These are phyloP conservation scores for Xanthoconium separans DNA, from an alignment of 1,284 basidiomycete species.

Conservation along the genomic window DNA sequence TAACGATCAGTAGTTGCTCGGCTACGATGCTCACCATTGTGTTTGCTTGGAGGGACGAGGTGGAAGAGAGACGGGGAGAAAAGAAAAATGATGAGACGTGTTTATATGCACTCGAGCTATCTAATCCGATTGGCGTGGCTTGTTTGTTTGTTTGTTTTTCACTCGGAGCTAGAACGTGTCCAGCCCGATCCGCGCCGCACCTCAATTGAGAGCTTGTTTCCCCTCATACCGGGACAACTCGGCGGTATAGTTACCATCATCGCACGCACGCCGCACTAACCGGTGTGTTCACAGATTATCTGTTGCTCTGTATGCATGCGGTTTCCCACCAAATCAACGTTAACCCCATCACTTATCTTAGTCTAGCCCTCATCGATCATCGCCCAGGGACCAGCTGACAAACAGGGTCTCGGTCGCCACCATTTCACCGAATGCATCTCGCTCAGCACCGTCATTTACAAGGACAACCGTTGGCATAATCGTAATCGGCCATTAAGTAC, in stretches of 20 bases:
- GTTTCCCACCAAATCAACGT: neutral
- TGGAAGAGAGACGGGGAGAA: conserved; percentile 2
- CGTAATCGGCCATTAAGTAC: no score
- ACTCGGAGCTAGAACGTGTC: conserved; percentile 31
- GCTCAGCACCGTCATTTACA: neutral
- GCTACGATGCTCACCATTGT: conserved; percentile 24
- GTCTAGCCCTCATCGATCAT: neutral
- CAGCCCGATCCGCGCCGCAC: conserved; percentile 14
- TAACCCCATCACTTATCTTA: neutral
- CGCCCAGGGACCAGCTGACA: conserved; percentile 3
- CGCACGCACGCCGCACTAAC: conserved; percentile 6
- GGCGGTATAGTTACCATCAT: conserved; percentile 7
- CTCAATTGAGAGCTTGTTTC: neutral
- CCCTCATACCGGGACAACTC: conserved; percentile 6
- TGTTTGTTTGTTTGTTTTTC: conserved; percentile 7
- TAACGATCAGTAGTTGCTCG: conserved; percentile 1
- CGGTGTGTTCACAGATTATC: conserved; percentile 3
- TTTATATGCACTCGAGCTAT: conserved; percentile 29
- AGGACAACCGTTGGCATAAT: no score
- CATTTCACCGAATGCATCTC: neutral
- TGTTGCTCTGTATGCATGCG: neutral
- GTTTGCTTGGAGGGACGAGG: conserved; percentile 4
- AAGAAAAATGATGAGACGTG: neutral
- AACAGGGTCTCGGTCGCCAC: conserved; percentile 3
- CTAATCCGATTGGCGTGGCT: conserved; percentile 26